phyloP scores from a whole-genome alignment of 371 early-diverging fungal genomes.

The Blakeslea trispora region DNA sequence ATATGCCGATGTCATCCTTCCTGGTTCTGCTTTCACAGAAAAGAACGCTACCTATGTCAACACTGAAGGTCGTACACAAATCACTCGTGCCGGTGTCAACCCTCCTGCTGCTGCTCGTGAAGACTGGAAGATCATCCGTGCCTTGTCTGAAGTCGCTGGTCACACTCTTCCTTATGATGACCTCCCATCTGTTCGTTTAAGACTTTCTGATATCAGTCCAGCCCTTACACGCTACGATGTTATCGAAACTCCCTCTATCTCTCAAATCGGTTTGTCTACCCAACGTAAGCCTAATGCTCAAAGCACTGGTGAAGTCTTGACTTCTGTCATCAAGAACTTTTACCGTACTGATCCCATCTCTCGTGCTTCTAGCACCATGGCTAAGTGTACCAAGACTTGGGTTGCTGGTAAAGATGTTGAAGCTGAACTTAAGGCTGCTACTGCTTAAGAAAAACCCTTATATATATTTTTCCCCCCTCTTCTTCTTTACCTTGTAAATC shows the following conservation, averaged over 20 bases:
- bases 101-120: conserved; percentile 93
- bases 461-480: conserved; percentile 4
- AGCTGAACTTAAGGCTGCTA: conserved; percentile 39
- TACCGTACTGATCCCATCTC: conserved; percentile 95
- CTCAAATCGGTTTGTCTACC: conserved; percentile 63
- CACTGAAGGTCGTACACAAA: conserved; percentile 94
- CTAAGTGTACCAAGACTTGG: conserved; percentile 83
- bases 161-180: conserved; percentile 90
- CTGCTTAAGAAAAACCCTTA: conserved; percentile 42
- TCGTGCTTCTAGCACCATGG: conserved; percentile 95
- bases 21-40: conserved; percentile 97
- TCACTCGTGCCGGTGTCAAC: conserved; percentile 90
- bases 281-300: conserved; percentile 51
- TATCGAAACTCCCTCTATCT: conserved; percentile 61
- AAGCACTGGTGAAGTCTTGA: conserved; percentile 47
- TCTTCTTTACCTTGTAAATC: neutral
- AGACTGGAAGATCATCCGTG: conserved; percentile 98
- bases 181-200: conserved; percentile 75
- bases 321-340: conserved; percentile 80
- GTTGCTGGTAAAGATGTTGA: conserved; percentile 40
- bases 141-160: conserved; percentile 90
- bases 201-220: conserved; percentile 89
- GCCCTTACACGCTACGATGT: conserved; percentile 76
- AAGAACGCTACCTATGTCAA: conserved; percentile 91
- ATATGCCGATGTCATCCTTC: conserved; percentile 94